phyloP scores from a whole-genome alignment of 2,329 filamentous ascomycete species.

The Diaporthe batatas region DNA sequence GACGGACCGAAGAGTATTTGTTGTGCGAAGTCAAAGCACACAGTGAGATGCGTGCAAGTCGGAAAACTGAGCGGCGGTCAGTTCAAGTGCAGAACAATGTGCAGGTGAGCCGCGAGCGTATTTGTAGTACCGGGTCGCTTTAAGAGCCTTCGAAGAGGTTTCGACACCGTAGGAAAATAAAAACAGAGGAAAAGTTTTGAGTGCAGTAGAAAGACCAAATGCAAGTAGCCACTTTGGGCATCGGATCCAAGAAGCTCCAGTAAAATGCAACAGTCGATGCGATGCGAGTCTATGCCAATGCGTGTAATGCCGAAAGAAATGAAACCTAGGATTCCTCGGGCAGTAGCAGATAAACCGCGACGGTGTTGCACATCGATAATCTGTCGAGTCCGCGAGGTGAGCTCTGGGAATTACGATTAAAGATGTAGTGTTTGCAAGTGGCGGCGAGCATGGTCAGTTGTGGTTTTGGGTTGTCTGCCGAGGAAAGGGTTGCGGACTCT shows the following conservation, averaged over 20 bases:
- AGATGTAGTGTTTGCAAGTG: constrained; percentile 38
- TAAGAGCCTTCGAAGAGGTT: constrained; percentile 18
- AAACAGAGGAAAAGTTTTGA: constrained; percentile 31
- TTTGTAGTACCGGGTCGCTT: constrained; percentile 28
- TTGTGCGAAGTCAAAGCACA: constrained; percentile 21
- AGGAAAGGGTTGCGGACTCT: not conserved
- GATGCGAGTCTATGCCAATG: constrained; percentile 49
- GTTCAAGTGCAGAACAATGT: constrained; percentile 27
- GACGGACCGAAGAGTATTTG: constrained; percentile 39
- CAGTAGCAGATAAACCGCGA: constrained; percentile 35
- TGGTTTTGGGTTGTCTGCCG: constrained; percentile 13
- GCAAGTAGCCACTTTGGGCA: constrained; percentile 40
- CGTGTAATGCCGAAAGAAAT: constrained; percentile 47
- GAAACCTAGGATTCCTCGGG: constrained; percentile 40
- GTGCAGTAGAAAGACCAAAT: constrained; percentile 38
- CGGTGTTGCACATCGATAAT: constrained; percentile 25
- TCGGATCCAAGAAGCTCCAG: constrained; percentile 47
- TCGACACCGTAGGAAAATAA: constrained; percentile 30
- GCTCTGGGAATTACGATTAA: constrained; percentile 41
- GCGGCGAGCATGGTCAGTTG: constrained; percentile 30
- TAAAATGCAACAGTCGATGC: constrained; percentile 45
- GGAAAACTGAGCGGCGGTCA: constrained; percentile 24
- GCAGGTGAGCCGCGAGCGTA: constrained; percentile 21
- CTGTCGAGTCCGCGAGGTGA: constrained; percentile 36
- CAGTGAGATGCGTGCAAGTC: constrained; percentile 29